phyloP scores from a whole-genome alignment of 148 eudicot species.

The Tetragonia tetragonoides region DNA sequence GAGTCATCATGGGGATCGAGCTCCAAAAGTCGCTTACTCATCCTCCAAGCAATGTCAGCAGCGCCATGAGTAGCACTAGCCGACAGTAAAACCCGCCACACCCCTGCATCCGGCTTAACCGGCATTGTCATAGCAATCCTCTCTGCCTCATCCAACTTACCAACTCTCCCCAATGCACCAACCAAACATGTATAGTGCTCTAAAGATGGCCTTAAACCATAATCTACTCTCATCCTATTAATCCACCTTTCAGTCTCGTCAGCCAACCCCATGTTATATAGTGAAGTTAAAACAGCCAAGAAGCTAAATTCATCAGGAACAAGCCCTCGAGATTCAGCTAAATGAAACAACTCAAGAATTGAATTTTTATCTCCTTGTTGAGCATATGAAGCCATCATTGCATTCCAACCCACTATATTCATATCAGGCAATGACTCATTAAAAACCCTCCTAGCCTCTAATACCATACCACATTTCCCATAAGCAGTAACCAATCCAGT shows the following conservation, averaged over 20 bases:
- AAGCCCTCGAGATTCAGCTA: constrained; percentile 37
- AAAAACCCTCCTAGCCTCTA: constrained; percentile 54
- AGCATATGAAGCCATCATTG: constrained; percentile 66
- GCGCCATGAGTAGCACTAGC: constrained; percentile 44
- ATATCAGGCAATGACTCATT: constrained; percentile 32
- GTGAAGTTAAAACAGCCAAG: constrained; percentile 52
- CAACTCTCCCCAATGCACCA: constrained; percentile 60
- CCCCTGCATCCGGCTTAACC: constrained; percentile 51
- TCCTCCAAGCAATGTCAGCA: constrained; percentile 46
- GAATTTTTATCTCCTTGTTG: constrained; percentile 50
- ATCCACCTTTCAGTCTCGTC: constrained; percentile 44
- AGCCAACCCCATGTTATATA: constrained; percentile 47
- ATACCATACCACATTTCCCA: constrained; percentile 65
- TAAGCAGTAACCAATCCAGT: constrained; percentile 63
- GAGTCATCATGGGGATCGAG: constrained; percentile 61
- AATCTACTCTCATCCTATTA: constrained; percentile 26
- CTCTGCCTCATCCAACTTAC: constrained; percentile 60
- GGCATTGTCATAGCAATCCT: constrained; percentile 56
- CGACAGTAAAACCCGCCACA: constrained; percentile 63
- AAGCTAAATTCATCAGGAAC: constrained; percentile 54
- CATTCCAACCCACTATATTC: constrained; percentile 64
- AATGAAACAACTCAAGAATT: constrained; percentile 43
- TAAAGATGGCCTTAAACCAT: constrained; percentile 33
- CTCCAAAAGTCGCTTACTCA: constrained; percentile 47
- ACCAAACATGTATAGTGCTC: constrained; percentile 73